Conservation (phyloP, 139 green algal genomes). For the Haematococcus sp. region DNA sequence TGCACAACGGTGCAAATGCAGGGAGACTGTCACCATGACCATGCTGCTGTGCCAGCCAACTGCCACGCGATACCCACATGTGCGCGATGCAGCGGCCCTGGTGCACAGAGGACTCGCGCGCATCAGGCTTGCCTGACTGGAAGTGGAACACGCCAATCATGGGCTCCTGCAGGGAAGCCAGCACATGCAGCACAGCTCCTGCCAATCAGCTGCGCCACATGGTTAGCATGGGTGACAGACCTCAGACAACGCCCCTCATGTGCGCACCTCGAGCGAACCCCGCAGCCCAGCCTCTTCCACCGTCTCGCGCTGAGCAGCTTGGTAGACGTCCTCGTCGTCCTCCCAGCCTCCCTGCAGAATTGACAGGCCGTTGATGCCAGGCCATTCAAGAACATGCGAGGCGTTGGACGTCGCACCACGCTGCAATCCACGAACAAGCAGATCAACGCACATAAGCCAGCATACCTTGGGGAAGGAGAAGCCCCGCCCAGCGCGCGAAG, state of each 20-base stretch:
- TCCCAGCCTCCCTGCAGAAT: constrained; percentile 86
- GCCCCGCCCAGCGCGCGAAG: no score
- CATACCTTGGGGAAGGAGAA: constrained; percentile 82
- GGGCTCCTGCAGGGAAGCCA: constrained; percentile 49
- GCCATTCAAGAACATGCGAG: no score
- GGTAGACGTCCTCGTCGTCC: constrained; percentile 81
- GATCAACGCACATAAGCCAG: neutral
- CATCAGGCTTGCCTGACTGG: constrained; percentile 49
- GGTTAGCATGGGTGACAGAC: no score
- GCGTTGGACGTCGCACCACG: no score
- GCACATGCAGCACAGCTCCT: neutral
- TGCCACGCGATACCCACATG: constrained; percentile 6
- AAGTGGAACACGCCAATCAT: constrained; percentile 76
- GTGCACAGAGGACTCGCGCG: constrained; percentile 25
- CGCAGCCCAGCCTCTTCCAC: constrained; percentile 91
- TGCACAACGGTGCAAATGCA: no score
- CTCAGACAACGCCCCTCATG: no score
- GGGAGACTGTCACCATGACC: no score
- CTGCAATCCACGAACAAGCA: neutral
- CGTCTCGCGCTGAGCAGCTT: constrained; percentile 80
- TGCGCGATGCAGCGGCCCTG: constrained; percentile 28
- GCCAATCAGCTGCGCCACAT: no score
- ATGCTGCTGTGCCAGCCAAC: constrained; percentile 74
- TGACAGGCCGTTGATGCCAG: neutral
- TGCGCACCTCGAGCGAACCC: constrained; percentile 69